These are phyloP conservation scores for Acrocalymma vagum DNA, from an alignment of 2,329 filamentous ascomycete species.

Conservation along the genomic window DNA sequence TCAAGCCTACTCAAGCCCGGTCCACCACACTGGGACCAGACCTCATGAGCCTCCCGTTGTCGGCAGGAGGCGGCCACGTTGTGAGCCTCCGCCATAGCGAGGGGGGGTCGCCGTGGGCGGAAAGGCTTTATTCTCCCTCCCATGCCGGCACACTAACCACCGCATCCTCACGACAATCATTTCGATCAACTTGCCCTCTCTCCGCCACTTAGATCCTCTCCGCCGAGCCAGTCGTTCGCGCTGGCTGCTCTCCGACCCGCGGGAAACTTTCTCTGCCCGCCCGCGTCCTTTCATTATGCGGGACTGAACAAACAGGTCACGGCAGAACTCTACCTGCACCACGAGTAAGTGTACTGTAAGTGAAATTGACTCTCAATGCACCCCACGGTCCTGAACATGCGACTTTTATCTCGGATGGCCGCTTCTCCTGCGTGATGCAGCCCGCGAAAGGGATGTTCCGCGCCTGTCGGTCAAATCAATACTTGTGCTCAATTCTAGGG, in stretches of 20 bases:
- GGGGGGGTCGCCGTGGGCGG: too few relatives aligned
- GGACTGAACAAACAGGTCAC: too few relatives aligned
- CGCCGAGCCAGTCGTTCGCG: neutral
- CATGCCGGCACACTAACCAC: neutral
- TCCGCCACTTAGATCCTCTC: neutral
- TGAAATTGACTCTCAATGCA: constrained; percentile 32
- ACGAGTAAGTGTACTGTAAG: constrained; percentile 27
- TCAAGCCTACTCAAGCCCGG: constrained; percentile 23
- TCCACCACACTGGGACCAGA: too few relatives aligned
- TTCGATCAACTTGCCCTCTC: constrained; percentile 1
- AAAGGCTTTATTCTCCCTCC: neutral
- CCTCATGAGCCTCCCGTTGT: constrained; percentile 16
- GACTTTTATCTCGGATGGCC: constrained; percentile 30
- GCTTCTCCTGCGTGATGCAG: constrained; percentile 42
- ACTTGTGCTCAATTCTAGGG: constrained; percentile 24
- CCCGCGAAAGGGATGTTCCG: constrained; percentile 31
- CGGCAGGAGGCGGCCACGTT: constrained; percentile 36
- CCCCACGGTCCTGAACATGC: constrained; percentile 34
- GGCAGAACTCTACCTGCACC: constrained; percentile 25
- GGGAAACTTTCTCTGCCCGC: too few relatives aligned
- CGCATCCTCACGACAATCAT: too few relatives aligned
- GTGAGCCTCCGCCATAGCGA: constrained; percentile 36
- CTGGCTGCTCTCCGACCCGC: neutral
- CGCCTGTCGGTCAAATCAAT: constrained; percentile 28
- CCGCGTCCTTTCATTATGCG: too few relatives aligned